Evolutionary conservation across 768 basidiomycete genomes (phyloP).

Genomic region (Tricholoma furcatifolium): DNA sequence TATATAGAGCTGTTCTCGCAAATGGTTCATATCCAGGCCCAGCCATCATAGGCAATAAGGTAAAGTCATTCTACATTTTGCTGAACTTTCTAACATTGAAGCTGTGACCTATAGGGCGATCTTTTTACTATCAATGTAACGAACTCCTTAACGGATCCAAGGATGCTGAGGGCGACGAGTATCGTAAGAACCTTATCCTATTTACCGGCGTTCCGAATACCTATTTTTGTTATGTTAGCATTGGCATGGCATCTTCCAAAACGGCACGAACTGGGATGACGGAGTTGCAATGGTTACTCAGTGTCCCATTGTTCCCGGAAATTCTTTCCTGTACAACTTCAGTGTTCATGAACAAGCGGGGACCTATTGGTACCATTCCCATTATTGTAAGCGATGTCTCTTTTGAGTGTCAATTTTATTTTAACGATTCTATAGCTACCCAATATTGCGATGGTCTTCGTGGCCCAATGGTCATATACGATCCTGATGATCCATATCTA

Average conservation of each 20-base stretch:
- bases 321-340: slow-evolving; percentile 36
- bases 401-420: slow-evolving; percentile 20
- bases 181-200: neutral
- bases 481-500: slow-evolving; percentile 27
- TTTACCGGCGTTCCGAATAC: neutral
- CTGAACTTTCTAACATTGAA: neutral
- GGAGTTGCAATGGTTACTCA: slow-evolving; percentile 2
- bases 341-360: slow-evolving; percentile 14
- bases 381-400: slow-evolving; percentile 19
- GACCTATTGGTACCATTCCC: slow-evolving; percentile 24
- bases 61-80: neutral
- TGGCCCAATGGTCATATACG: slow-evolving; percentile 19
- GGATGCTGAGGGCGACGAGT: neutral
- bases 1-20: neutral
- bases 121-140: slow-evolving; percentile 2
- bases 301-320: slow-evolving; percentile 1
- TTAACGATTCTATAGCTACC: slow-evolving; percentile 35
- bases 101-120: neutral
- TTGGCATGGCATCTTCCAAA: slow-evolving; percentile 6
- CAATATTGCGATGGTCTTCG: slow-evolving; percentile 7
- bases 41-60: neutral
- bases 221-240: neutral
- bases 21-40: slow-evolving; percentile 3
- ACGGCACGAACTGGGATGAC: slow-evolving; percentile 1
- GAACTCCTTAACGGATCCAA: neutral